phyloP scores from a whole-genome alignment of 306 rosid genomes.

The Crataegus laevigata region DNA sequence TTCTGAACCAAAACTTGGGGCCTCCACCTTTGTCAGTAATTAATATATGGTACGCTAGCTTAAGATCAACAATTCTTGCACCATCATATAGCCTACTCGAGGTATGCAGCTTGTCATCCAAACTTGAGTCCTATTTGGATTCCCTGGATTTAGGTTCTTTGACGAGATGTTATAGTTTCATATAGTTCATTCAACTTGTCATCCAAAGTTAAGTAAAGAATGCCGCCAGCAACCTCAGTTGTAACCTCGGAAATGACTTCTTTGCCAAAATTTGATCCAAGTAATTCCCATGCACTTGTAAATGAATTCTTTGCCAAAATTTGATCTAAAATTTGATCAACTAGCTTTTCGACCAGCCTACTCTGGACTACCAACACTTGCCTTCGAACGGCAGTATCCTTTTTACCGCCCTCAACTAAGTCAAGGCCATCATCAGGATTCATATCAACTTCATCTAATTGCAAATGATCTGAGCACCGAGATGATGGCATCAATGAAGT shows the following conservation, averaged over 20 bases:
- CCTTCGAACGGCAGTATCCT: slow-evolving; percentile 72
- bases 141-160: slow-evolving; percentile 57
- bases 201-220: slow-evolving; percentile 56
- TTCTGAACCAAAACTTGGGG: too few relatives aligned
- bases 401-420: slow-evolving; percentile 67
- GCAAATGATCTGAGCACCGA: slow-evolving; percentile 30
- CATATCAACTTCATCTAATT: slow-evolving; percentile 27
- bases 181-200: slow-evolving; percentile 59
- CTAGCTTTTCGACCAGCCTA: slow-evolving; percentile 78
- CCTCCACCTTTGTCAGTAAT: too few relatives aligned
- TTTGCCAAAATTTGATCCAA: slow-evolving; percentile 80
- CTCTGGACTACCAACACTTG: slow-evolving; percentile 81
- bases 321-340: not conserved
- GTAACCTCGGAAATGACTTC: slow-evolving; percentile 79
- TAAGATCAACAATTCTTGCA: too few relatives aligned
- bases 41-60: too few relatives aligned
- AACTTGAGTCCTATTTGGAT: slow-evolving; percentile 31
- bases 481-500: slow-evolving; percentile 34
- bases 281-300: slow-evolving; percentile 58
- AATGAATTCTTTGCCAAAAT: not conserved
- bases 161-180: slow-evolving; percentile 59
- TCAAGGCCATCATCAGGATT: slow-evolving; percentile 30
- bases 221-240: slow-evolving; percentile 66
- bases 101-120: slow-evolving; percentile 16
- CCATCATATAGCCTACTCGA: too few relatives aligned